Base-by-base conservation (phyloP, 73 alveolate species). In the Durusdinium trenchii region DNA sequence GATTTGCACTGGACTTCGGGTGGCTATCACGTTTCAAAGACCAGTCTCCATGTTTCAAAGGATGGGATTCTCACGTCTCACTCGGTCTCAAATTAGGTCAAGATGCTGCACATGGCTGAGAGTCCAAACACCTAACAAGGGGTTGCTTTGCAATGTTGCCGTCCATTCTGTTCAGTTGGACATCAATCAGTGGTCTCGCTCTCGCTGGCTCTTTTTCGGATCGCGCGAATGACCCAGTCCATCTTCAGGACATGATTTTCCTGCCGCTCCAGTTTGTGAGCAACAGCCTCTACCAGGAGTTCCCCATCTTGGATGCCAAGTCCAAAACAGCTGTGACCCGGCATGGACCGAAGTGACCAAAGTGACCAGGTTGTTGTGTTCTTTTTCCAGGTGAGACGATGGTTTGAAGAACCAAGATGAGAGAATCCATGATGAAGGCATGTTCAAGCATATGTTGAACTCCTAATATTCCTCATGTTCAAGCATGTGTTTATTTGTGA, bases 181-280 rank as follows among this genome's bases (percentile, higher is more conserved):
- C n/a, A 60, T 60, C 1, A 60, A 1, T 60, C n/a, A n/a, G n/a
- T n/a, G n/a, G n/a, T n/a, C n/a, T n/a, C n/a, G n/a, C n/a, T n/a
- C n/a, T n/a, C n/a, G n/a, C n/a, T n/a, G n/a, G n/a, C n/a, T n/a
- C n/a, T n/a, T n/a, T n/a, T n/a, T n/a, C n/a, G n/a, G n/a, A n/a
- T n/a, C n/a, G n/a, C n/a, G n/a, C n/a, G n/a, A n/a, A n/a, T n/a
- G n/a, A n/a, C n/a, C n/a, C n/a, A n/a, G n/a, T n/a, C 36, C 62
- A 14, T 9, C 47, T 9, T 7, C 12, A 79, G 90, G 90, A 79
- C 46, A 79, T 46, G 54, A 47, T 79, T n/a, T 47, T 79, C 35
- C 47, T 79, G 64, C 90, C 90, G 7, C 69, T 79, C 35, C 90
- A 79, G 90, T 79, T 79, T 79, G 90, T 79, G 48, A 47, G 47